Base-by-base conservation (phyloP, 331 rosid species). In the Quercus lobata region DNA sequence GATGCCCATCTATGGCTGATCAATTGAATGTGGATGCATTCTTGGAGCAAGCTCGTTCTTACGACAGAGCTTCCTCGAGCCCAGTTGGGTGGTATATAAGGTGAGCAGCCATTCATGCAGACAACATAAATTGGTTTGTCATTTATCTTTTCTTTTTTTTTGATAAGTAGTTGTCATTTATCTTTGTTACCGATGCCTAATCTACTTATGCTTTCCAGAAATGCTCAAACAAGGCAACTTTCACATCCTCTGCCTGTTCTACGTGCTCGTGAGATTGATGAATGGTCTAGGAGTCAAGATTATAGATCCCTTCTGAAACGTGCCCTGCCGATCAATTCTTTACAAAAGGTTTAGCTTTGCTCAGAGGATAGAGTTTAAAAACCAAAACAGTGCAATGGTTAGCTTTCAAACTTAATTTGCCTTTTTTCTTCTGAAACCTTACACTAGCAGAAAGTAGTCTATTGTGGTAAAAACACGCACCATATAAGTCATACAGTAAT, bases 31-130 rank as follows among this genome's bases (percentile, higher is more conserved):
- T 93, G 75, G 98, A 96, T 76, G 99, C 97, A 5, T 96, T 96
- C 89, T 83, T 96, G 82, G 98, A 96, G 78, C 99, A 96, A 88
- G 98, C 98, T 79, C 98, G 99, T 69, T 93, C 98, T 68, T 96
- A 96, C 69, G 99, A 96, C 61, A 90, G 87, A 76, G 99, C 98
- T 88, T 92, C 99, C 79, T 90, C 99, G 77, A 96, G 93, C 80
- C 97, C 99, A 3, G 82, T 93, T 62, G 99, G 97, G 14, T 96
- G 98, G 99, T 96, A 96, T 80, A 87, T 96, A 72, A 91, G 99
- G 99, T 93, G 78, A 81, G 84, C 53, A 63, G 68, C 49, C 25
- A 41, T 35, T 65, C 54, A 37, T 4, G 7, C 25, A 53, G 29
- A 58, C 22, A 11, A 29, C 30, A 69, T 56, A 52, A 80, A 74